phyloP scores from a whole-genome alignment of 2,329 filamentous ascomycete genomes.

The Apiospora arundinis region DNA sequence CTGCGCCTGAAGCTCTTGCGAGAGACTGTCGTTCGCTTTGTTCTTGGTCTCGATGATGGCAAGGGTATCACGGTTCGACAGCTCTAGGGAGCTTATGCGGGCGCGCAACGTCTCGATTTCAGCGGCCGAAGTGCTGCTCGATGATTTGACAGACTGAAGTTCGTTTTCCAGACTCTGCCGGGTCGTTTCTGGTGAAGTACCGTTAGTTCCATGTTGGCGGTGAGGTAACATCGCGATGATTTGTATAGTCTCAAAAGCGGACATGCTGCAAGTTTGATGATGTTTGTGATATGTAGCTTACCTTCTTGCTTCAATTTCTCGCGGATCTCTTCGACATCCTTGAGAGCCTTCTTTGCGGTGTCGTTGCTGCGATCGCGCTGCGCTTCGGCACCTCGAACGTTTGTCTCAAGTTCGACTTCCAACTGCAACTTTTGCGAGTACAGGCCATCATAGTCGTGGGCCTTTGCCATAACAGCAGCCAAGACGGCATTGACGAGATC shows the following conservation, averaged over 20 bases:
- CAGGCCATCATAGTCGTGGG: conserved; percentile 80
- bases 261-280: neutral
- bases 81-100: conserved; percentile 85
- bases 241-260: neutral
- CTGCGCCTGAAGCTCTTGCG: conserved; percentile 84
- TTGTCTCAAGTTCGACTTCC: conserved; percentile 93
- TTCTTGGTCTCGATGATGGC: conserved; percentile 90
- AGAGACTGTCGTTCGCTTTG: conserved; percentile 81
- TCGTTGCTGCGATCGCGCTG: conserved; percentile 82
- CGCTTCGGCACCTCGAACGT: conserved; percentile 81
- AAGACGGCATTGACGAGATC: conserved; percentile 81
- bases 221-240: neutral
- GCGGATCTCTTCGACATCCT: conserved; percentile 82
- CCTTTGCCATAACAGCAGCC: conserved; percentile 76
- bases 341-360: conserved; percentile 81
- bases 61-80: conserved; percentile 89
- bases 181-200: conserved; percentile 66
- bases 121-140: conserved; percentile 74
- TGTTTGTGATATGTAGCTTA: conserved; percentile 47
- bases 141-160: conserved; percentile 77
- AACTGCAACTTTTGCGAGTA: conserved; percentile 87
- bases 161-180: conserved; percentile 81
- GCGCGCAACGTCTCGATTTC: conserved; percentile 79
- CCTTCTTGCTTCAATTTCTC: conserved; percentile 84
- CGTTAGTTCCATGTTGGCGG: conserved; percentile 26